Evolutionary conservation across 345 rosid genomes (phyloP).

Genomic region (Arabis hirsuta): DNA sequence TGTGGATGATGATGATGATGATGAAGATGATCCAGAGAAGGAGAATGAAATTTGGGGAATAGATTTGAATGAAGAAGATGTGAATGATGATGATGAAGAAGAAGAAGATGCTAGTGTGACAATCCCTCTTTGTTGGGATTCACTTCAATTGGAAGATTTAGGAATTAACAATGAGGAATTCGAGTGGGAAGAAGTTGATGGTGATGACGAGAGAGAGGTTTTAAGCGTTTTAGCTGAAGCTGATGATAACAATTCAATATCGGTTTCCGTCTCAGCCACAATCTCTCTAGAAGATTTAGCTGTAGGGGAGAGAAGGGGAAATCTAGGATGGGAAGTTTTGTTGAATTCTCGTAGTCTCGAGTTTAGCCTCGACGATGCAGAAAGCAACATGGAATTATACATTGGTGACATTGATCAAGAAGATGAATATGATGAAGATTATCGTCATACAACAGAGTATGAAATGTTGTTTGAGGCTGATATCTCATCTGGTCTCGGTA

Average conservation of each 20-base stretch:
- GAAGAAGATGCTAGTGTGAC: constrained; percentile 56
- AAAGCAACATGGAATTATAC: constrained; percentile 52
- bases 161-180: constrained; percentile 68
- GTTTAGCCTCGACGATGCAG: constrained; percentile 56
- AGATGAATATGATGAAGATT: constrained; percentile 50
- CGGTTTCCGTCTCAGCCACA: constrained; percentile 58
- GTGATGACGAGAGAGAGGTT: constrained; percentile 68
- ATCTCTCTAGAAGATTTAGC: constrained; percentile 61
- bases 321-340: constrained; percentile 82
- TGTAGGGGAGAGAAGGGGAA: constrained; percentile 56
- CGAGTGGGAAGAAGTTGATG: constrained; percentile 94
- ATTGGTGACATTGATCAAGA: constrained; percentile 28
- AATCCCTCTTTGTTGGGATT: constrained; percentile 75
- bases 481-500: constrained; percentile 53
- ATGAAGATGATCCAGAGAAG: constrained; percentile 40
- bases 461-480: constrained; percentile 79
- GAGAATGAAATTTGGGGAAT: constrained; percentile 37
- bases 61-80: constrained; percentile 47
- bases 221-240: constrained; percentile 60
- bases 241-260: constrained; percentile 63
- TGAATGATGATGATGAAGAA: constrained; percentile 38
- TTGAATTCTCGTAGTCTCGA: constrained; percentile 68
- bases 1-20: constrained; percentile 35
- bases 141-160: constrained; percentile 67
- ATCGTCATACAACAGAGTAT: constrained; percentile 65